Conservation (phyloP, 2,329 filamentous ascomycete species). For the Paecilomyces niveus region DNA sequence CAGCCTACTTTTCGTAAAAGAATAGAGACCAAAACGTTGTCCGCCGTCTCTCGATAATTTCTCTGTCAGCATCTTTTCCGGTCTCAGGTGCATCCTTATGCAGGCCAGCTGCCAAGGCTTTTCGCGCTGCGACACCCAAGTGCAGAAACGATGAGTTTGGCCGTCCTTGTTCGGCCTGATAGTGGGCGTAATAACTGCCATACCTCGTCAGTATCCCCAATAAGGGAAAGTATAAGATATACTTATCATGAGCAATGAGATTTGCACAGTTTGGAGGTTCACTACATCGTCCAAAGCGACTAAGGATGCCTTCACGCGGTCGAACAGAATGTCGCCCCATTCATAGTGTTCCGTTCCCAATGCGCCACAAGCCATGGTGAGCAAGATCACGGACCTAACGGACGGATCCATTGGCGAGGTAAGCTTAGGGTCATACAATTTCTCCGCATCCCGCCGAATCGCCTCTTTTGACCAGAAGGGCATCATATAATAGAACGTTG, state of each 20-base stretch:
- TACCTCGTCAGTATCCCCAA: slow-evolving; percentile 2
- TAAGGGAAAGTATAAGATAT: neutral
- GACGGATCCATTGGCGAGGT: slow-evolving; percentile 19
- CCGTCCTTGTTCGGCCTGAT: slow-evolving; percentile 37
- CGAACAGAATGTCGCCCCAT: slow-evolving; percentile 36
- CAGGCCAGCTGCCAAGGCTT: slow-evolving; percentile 38
- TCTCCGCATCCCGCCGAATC: slow-evolving; percentile 28
- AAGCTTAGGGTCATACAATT: slow-evolving; percentile 20
- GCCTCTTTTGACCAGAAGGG: slow-evolving; percentile 29
- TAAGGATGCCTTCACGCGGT: slow-evolving; percentile 35
- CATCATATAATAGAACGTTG: slow-evolving; percentile 33
- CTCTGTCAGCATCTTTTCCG: neutral
- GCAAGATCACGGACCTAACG: slow-evolving; percentile 29
- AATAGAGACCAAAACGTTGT: slow-evolving; percentile 36
- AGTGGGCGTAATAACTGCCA: slow-evolving; percentile 29
- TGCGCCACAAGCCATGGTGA: slow-evolving; percentile 32
- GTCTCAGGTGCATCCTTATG: slow-evolving; percentile 36
- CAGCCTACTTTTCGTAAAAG: slow-evolving; percentile 37
- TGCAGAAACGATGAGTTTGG: slow-evolving; percentile 39
- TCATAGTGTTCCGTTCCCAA: slow-evolving; percentile 32
- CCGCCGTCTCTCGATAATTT: slow-evolving; percentile 8
- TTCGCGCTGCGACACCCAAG: slow-evolving; percentile 34
- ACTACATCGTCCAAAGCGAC: slow-evolving; percentile 37
- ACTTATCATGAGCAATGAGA: slow-evolving; percentile 42
- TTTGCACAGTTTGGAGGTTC: slow-evolving; percentile 38